phyloP scores from a whole-genome alignment of 2,329 filamentous ascomycete species.

The Ciborinia camelliae region DNA sequence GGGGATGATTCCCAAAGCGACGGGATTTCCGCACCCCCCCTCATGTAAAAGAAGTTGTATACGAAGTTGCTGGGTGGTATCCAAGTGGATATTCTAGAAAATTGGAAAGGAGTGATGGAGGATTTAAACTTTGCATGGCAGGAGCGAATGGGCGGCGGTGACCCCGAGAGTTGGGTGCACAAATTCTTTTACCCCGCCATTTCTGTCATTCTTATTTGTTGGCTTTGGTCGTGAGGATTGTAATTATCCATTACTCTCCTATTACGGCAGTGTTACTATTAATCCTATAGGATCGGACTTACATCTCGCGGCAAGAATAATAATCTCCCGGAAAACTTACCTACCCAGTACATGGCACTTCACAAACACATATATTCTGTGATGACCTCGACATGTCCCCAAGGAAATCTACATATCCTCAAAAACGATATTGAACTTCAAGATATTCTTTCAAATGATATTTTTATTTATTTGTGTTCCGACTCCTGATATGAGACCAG shows the following conservation, averaged over 20 bases:
- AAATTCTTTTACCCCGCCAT: background rate
- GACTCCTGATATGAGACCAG: slow-evolving; percentile 7
- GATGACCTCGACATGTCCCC: background rate
- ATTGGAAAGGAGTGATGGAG: background rate
- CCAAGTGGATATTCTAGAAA: too few species aligned
- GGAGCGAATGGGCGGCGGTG: background rate
- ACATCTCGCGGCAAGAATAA: background rate
- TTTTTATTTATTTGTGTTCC: background rate
- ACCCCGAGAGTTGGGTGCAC: background rate
- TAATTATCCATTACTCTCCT: background rate
- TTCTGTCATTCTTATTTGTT: background rate
- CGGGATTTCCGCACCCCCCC: background rate
- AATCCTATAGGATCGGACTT: background rate
- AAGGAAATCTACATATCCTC: background rate
- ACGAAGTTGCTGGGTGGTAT: background rate
- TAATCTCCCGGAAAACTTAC: background rate
- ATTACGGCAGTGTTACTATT: too few species aligned
- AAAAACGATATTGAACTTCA: background rate
- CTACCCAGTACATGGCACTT: background rate
- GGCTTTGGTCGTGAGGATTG: background rate
- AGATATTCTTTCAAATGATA: background rate
- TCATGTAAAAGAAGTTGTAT: background rate
- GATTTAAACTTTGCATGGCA: background rate
- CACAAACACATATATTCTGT: background rate
- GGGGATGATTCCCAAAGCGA: background rate